These are phyloP conservation scores for Straminergon stramineum DNA, from an alignment of 225 moss, liverwort and hornwort species.

Conservation along the genomic window DNA sequence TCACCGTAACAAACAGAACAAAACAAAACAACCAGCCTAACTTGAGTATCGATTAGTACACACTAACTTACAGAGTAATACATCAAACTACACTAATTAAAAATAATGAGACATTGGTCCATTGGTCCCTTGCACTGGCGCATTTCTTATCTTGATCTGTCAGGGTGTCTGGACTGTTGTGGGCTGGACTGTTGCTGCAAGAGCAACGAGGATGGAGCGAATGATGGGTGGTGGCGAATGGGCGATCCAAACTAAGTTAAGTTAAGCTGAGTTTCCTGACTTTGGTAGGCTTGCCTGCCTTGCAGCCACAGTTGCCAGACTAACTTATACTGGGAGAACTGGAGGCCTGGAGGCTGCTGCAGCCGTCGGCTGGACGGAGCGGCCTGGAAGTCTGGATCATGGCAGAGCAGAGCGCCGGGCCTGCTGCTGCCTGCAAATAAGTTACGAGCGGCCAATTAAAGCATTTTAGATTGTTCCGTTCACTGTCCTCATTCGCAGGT, in stretches of 20 bases:
- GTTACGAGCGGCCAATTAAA: background rate
- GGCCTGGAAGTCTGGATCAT: background rate
- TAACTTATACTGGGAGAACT: background rate
- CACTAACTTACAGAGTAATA: background rate
- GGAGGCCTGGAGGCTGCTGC: background rate
- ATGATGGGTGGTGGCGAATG: background rate
- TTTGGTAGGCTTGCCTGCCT: background rate
- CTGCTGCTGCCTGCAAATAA: background rate
- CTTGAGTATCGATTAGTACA: no score
- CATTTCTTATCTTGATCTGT: background rate
- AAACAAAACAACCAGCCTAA: no score
- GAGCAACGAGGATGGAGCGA: background rate
- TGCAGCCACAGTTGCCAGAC: background rate
- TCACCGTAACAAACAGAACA: no score
- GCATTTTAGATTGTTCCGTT: no score
- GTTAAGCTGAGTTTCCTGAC: background rate
- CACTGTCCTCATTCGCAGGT: background rate
- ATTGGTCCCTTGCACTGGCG: background rate
- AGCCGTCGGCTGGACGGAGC: background rate
- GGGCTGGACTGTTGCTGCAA: background rate
- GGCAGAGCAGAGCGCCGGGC: background rate
- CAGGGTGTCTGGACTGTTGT: background rate
- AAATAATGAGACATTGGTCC: background rate
- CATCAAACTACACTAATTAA: background rate
- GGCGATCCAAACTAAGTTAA: background rate